These are phyloP conservation scores for Trichomonas gallinae DNA, from an alignment of 208 protist genomes.

Conservation along the genomic window DNA sequence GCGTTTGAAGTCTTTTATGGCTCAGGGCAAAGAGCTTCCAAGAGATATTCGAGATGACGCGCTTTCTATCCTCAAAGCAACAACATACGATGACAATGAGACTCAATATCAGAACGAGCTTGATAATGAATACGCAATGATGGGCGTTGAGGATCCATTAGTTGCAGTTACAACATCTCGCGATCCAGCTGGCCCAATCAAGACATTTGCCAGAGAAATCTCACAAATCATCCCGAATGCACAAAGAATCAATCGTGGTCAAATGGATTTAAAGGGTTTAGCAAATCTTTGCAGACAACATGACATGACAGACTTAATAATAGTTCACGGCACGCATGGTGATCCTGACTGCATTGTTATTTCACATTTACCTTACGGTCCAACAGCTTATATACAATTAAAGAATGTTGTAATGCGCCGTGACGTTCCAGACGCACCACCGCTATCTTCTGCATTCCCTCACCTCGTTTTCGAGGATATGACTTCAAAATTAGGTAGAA, in stretches of 20 bases:
- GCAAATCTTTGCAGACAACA: slow-evolving; percentile 73
- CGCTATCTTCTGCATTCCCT: slow-evolving; percentile 77
- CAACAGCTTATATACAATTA: slow-evolving; percentile 91
- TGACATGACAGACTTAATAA: slow-evolving; percentile 86
- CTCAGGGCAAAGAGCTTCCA: slow-evolving; percentile 8
- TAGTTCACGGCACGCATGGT: slow-evolving; percentile 91
- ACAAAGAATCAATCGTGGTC: slow-evolving; percentile 85
- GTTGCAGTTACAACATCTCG: slow-evolving; percentile 94
- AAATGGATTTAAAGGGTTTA: slow-evolving; percentile 45
- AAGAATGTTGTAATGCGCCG: slow-evolving; percentile 84
- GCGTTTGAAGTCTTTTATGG: background rate
- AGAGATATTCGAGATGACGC: background rate
- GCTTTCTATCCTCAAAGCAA: background rate
- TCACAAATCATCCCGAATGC: slow-evolving; percentile 90
- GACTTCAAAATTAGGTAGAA: slow-evolving; percentile 71
- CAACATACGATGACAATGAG: slow-evolving; percentile 3
- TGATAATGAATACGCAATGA: slow-evolving; percentile 10
- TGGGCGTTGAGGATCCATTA: slow-evolving; percentile 65
- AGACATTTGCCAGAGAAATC: slow-evolving; percentile 94
- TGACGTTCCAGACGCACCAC: slow-evolving; percentile 59
- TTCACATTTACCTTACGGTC: slow-evolving; percentile 90
- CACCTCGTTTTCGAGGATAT: slow-evolving; percentile 97
- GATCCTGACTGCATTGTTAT: slow-evolving; percentile 66
- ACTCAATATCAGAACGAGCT: background rate
- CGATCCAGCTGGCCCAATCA: slow-evolving; percentile 75